Evolutionary conservation across 2,329 filamentous ascomycete genomes (phyloP).

Genomic region (Neonectria punicea): DNA sequence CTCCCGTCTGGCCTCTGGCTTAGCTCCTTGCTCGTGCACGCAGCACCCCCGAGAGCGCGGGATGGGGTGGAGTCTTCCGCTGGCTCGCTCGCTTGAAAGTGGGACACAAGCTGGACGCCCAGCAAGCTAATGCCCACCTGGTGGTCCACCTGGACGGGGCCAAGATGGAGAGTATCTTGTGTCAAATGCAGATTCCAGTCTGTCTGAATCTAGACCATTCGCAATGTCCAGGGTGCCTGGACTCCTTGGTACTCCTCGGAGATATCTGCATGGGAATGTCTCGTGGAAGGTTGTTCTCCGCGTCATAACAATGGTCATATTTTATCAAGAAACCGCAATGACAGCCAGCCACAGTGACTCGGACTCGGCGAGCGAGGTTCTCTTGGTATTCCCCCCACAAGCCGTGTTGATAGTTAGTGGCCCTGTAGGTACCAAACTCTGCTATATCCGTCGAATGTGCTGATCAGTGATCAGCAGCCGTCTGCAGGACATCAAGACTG

Average conservation of each 20-base stretch:
- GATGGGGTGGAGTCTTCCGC: conserved; percentile 23
- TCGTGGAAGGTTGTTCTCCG: neutral
- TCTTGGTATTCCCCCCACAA: neutral
- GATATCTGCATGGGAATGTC: neutral
- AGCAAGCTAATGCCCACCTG: conserved; percentile 13
- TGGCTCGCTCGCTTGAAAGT: conserved; percentile 14
- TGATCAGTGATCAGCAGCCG: neutral
- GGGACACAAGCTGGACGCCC: conserved; percentile 2
- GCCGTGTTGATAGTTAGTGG: neutral
- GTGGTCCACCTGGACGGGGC: conserved; percentile 3
- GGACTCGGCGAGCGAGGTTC: conserved; percentile 3
- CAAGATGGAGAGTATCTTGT: conserved; percentile 14
- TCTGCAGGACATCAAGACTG: conserved; percentile 40
- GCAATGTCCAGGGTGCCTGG: conserved; percentile 6
- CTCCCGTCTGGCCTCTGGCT: neutral
- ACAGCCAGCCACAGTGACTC: neutral
- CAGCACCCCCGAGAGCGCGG: conserved; percentile 4
- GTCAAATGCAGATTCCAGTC: conserved; percentile 11
- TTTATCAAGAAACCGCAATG: neutral
- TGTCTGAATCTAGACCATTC: conserved; percentile 16
- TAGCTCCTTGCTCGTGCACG: conserved; percentile 1
- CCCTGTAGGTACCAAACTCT: conserved; percentile 2
- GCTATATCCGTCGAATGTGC: neutral
- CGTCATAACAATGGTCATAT: neutral
- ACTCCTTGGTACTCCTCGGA: neutral